Percentiles rank a stretch among this genome's conserved stretches.
Conservation (phyloP, 352 stramenopile species). For the Pythium scleroteichum region DNA sequence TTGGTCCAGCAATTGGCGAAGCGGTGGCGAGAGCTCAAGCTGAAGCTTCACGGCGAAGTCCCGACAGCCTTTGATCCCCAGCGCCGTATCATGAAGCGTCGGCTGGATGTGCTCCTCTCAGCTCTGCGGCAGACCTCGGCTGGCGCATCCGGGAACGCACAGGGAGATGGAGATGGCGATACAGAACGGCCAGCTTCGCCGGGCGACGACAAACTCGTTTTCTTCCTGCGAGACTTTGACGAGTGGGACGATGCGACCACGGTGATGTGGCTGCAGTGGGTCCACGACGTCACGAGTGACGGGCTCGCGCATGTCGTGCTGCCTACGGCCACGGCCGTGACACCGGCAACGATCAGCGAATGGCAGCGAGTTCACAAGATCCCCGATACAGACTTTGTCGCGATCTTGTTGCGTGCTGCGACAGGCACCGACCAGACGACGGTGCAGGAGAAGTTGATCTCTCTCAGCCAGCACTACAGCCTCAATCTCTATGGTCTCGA, state of each 20-base stretch:
- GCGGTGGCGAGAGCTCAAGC: constrained; percentile 48
- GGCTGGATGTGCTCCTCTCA: constrained; percentile 13
- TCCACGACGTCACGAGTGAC: constrained; percentile 41
- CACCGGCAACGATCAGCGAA: constrained; percentile 40
- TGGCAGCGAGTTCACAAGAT: constrained; percentile 39
- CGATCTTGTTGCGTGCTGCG: constrained; percentile 61
- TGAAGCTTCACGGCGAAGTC: constrained; percentile 41
- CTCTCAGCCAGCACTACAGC: constrained; percentile 12
- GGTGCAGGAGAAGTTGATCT: constrained; percentile 50
- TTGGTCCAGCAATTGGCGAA: constrained; percentile 31
- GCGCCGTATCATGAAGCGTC: constrained; percentile 10
- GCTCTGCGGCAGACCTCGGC: constrained; percentile 6
- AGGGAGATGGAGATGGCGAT: background rate
- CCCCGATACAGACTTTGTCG: constrained; percentile 45
- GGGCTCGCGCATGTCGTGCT: constrained; percentile 63
- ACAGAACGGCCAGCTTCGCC: background rate
- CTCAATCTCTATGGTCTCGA: constrained; percentile 19
- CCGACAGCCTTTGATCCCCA: constrained; percentile 35
- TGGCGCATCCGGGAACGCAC: background rate
- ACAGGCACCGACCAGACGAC: constrained; percentile 44
- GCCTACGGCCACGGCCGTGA: constrained; percentile 43
- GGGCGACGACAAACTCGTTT: constrained; percentile 32
- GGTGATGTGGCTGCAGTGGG: constrained; percentile 51
- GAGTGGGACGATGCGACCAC: constrained; percentile 33
- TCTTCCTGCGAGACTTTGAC: constrained; percentile 65